A percentile compares a stretch with the other conserved stretches of the same genome.
Evolutionary conservation across 108 stramenopile genomes (phyloP).

Genomic region (Nannochloropsis gaditana): DNA sequence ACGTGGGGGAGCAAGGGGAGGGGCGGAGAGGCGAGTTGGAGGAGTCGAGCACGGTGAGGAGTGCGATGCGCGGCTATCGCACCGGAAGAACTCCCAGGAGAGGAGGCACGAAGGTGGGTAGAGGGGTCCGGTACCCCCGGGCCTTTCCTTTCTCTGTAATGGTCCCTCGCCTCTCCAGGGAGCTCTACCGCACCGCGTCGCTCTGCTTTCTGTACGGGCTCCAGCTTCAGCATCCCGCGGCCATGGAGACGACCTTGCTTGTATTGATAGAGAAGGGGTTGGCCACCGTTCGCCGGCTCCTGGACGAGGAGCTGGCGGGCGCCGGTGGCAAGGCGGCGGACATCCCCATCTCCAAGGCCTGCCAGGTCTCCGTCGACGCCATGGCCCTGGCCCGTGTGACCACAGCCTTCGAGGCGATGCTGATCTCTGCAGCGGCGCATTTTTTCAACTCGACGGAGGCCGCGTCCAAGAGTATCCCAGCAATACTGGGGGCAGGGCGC

Average conservation of each 20-base stretch:
- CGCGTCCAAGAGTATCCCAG: background rate
- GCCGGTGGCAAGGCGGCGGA: background rate
- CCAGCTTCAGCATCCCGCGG: background rate
- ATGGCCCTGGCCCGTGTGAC: background rate
- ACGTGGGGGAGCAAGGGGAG: background rate
- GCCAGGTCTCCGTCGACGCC: background rate
- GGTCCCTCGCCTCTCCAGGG: background rate
- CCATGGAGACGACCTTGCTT: background rate
- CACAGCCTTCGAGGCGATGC: background rate
- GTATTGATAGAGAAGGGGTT: background rate
- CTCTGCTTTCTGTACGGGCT: conserved; percentile 13
- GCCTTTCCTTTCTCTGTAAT: background rate
- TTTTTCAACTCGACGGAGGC: background rate
- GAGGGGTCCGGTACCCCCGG: background rate
- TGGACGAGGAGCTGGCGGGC: background rate
- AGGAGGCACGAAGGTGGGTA: background rate
- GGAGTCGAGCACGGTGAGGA: background rate
- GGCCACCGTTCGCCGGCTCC: background rate
- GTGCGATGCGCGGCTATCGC: background rate
- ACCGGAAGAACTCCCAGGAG: no score
- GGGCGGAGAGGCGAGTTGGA: background rate
- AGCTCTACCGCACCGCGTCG: background rate
- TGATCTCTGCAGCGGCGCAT: background rate
- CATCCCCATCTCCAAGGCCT: background rate
- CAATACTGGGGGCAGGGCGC: background rate